These are phyloP conservation scores for Hygrophorus russula DNA, from an alignment of 768 basidiomycete species.

Conservation along the genomic window DNA sequence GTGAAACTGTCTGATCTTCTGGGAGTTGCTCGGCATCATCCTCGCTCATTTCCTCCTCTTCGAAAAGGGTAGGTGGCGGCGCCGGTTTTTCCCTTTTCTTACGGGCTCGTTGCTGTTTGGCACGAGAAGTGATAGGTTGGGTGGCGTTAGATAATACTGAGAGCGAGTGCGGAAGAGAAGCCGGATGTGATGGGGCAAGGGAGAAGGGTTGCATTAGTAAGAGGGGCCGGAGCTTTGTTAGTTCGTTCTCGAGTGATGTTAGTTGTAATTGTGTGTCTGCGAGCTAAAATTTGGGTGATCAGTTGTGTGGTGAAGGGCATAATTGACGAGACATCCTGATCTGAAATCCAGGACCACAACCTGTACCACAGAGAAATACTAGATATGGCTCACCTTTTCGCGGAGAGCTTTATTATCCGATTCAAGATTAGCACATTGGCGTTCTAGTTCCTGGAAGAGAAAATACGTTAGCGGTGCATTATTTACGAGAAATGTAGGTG, in stretches of 20 bases:
- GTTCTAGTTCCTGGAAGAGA: slow-evolving; percentile 39
- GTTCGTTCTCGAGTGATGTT: slow-evolving; percentile 48
- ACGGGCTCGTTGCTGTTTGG: slow-evolving; percentile 1
- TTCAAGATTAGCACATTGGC: slow-evolving; percentile 36
- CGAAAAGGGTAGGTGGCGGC: neutral
- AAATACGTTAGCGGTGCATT: slow-evolving; percentile 5
- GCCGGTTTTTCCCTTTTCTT: slow-evolving; percentile 1
- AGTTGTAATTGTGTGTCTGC: slow-evolving; percentile 44
- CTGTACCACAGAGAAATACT: neutral
- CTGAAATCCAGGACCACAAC: neutral
- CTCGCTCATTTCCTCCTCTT: slow-evolving; percentile 2
- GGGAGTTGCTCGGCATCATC: neutral
- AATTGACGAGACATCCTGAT: neutral
- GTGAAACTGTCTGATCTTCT: neutral
- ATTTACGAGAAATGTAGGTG: neutral
- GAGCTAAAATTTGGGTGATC: slow-evolving; percentile 28
- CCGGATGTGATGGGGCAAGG: neutral
- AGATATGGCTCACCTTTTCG: slow-evolving; percentile 37
- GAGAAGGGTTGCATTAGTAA: slow-evolving; percentile 52
- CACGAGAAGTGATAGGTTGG: slow-evolving; percentile 5
- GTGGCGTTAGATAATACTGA: neutral
- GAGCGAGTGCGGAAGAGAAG: neutral
- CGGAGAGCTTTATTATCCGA: slow-evolving; percentile 52
- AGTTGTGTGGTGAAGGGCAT: neutral
- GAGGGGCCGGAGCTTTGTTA: slow-evolving; percentile 53